Conservation (phyloP, 352 stramenopile species). For the Phytophthora idaei region DNA sequence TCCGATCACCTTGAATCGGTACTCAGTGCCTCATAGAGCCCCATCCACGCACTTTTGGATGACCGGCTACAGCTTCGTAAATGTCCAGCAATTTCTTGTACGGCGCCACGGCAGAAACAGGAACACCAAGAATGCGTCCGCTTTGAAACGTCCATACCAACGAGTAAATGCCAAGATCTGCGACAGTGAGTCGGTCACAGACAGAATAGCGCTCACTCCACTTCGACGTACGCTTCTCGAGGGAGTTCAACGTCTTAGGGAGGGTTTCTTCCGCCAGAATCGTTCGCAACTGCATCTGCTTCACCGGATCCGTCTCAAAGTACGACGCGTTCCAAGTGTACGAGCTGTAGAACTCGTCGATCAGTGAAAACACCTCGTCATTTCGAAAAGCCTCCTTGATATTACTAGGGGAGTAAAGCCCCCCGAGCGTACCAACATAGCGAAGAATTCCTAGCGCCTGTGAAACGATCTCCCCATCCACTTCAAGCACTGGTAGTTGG, state of each 20-base stretch:
- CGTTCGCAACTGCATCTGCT: slow-evolving; percentile 31
- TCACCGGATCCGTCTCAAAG: slow-evolving; percentile 31
- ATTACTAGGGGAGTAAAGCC: slow-evolving; percentile 47
- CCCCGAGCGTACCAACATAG: slow-evolving; percentile 59
- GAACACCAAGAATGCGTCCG: slow-evolving; percentile 37
- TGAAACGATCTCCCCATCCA: slow-evolving; percentile 47
- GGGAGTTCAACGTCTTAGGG: slow-evolving; percentile 39
- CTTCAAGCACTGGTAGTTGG: slow-evolving; percentile 48
- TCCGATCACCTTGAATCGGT: background rate
- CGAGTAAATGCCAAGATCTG: slow-evolving; percentile 57
- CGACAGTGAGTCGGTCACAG: slow-evolving; percentile 43
- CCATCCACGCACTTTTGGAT: slow-evolving; percentile 56
- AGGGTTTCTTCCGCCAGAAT: slow-evolving; percentile 41
- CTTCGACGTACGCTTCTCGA: slow-evolving; percentile 44
- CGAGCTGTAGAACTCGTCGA: slow-evolving; percentile 48
- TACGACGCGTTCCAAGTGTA: slow-evolving; percentile 40
- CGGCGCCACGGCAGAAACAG: slow-evolving; percentile 26
- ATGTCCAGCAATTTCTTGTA: slow-evolving; percentile 42
- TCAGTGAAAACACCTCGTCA: slow-evolving; percentile 51
- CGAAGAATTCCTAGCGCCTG: slow-evolving; percentile 63
- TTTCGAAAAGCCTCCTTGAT: slow-evolving; percentile 32
- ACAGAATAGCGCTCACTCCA: slow-evolving; percentile 40
- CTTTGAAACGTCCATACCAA: slow-evolving; percentile 49
- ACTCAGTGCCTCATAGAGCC: slow-evolving; percentile 1
- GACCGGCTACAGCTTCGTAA: slow-evolving; percentile 36